A percentile compares a stretch with the other conserved stretches of the same genome.
These are phyloP conservation scores for Linaria vulgaris DNA, from an alignment of 257 asterid species.

Conservation along the genomic window DNA sequence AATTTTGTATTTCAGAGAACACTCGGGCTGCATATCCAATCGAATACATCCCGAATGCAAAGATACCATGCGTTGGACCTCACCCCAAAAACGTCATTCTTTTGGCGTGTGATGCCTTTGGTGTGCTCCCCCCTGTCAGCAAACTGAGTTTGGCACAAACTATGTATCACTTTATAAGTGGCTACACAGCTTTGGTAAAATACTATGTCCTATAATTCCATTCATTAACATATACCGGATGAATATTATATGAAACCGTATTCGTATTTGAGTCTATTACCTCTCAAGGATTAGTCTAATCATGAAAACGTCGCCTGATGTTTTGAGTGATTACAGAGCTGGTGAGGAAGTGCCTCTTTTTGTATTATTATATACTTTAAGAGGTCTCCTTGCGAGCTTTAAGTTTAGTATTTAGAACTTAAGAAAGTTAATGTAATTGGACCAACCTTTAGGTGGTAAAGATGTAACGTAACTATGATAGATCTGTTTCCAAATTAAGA, in stretches of 20 bases:
- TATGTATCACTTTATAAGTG: slow-evolving; percentile 96
- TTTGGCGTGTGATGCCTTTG: slow-evolving; percentile 91
- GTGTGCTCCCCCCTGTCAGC: slow-evolving; percentile 97
- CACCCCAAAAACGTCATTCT: slow-evolving; percentile 90
- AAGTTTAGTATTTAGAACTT: too few species aligned
- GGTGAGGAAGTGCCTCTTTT: too few species aligned
- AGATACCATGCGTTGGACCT: slow-evolving; percentile 92
- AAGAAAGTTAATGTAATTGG: too few species aligned
- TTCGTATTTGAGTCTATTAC: too few species aligned
- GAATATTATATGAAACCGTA: neutral
- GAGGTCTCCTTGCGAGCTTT: too few species aligned
- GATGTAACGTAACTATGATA: too few species aligned
- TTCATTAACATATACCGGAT: neutral
- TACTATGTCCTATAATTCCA: neutral
- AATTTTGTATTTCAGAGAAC: slow-evolving; percentile 51
- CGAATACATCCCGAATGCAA: slow-evolving; percentile 86
- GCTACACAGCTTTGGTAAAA: slow-evolving; percentile 87
- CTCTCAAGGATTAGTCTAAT: too few species aligned
- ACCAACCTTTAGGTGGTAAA: too few species aligned
- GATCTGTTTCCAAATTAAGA: neutral
- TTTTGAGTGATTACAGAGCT: too few species aligned
- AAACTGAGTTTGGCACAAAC: slow-evolving; percentile 80
- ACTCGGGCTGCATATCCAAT: slow-evolving; percentile 95
- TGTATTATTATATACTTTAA: too few species aligned
- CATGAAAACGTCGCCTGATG: too few species aligned